Evolutionary conservation across 257 asterid species (phyloP).

Genomic region (Salvia miltiorrhiza): DNA sequence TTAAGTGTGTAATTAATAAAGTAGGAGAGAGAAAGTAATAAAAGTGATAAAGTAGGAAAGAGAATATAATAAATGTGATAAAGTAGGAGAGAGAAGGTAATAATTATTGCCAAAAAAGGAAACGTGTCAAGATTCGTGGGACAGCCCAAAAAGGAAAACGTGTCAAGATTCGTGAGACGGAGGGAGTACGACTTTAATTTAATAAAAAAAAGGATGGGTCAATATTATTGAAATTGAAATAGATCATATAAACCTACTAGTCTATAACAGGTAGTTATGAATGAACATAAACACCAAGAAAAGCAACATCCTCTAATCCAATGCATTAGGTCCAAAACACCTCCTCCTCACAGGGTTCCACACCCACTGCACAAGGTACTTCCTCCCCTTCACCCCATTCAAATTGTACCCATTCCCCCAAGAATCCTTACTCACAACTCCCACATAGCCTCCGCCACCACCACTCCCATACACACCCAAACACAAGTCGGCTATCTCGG

Average conservation of each 20-base stretch:
- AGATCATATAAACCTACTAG: too few relatives aligned
- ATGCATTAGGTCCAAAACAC: constrained; percentile 74
- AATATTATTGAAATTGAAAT: too few relatives aligned
- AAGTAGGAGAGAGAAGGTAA: too few relatives aligned
- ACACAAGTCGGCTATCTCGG: constrained; percentile 74
- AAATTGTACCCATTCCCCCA: constrained; percentile 59
- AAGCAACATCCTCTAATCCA: constrained; percentile 32
- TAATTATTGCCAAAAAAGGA: too few relatives aligned
- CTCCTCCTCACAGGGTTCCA: constrained; percentile 59
- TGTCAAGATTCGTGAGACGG: too few relatives aligned
- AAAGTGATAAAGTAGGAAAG: too few relatives aligned
- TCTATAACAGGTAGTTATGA: not conserved
- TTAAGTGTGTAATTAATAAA: too few relatives aligned
- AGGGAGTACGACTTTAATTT: not conserved
- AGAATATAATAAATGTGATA: too few relatives aligned
- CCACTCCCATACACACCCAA: constrained; percentile 73
- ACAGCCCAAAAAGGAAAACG: too few relatives aligned
- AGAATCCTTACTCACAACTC: constrained; percentile 49
- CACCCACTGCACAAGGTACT: constrained; percentile 80
- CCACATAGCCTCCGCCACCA: constrained; percentile 67
- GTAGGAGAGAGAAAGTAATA: too few relatives aligned
- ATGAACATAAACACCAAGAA: not conserved
- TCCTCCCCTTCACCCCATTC: constrained; percentile 67
- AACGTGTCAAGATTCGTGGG: too few relatives aligned
- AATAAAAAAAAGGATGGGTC: not conserved